A percentile compares a stretch with the other conserved stretches of the same genome.
Conservation (phyloP, 2,329 filamentous ascomycete genomes). For the Shiraia bambusicola region DNA sequence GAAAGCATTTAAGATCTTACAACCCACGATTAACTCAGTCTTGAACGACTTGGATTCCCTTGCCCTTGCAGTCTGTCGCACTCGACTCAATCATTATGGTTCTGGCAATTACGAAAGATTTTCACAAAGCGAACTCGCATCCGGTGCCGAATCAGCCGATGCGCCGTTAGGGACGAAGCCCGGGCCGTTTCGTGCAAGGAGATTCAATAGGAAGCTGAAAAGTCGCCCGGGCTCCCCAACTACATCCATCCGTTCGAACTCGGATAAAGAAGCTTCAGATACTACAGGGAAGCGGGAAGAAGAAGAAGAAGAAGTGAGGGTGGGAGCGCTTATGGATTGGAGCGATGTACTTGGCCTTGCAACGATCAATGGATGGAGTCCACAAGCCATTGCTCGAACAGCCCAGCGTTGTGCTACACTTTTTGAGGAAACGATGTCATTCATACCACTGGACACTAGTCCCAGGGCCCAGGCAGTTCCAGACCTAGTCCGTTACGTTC, state of each 20-base stretch:
- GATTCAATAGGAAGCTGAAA: constrained; percentile 8
- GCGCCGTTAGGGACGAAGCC: constrained; percentile 17
- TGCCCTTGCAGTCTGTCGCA: constrained; percentile 69
- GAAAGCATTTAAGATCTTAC: constrained; percentile 62
- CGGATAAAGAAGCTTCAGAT: no score
- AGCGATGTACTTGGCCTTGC: constrained; percentile 80
- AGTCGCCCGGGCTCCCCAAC: constrained; percentile 15
- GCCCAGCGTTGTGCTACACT: constrained; percentile 72
- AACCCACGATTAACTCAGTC: constrained; percentile 69
- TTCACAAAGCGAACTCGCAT: constrained; percentile 30
- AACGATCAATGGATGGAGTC: constrained; percentile 67
- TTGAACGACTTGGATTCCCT: constrained; percentile 69
- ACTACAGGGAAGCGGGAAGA: no score
- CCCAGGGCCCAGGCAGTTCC: constrained; percentile 19
- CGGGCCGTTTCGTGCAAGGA: constrained; percentile 14
- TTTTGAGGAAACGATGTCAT: constrained; percentile 71
- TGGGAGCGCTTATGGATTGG: constrained; percentile 71
- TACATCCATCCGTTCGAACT: not conserved
- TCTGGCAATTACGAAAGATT: constrained; percentile 25
- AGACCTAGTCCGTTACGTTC: constrained; percentile 41
- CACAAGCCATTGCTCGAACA: constrained; percentile 66
- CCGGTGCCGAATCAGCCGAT: constrained; percentile 27
- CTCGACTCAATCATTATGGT: constrained; percentile 55
- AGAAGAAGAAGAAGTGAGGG: no score
- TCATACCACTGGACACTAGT: constrained; percentile 57